These are phyloP conservation scores for Dactylis glomerata DNA, from an alignment of 176 grass and related monocot species.

Conservation along the genomic window DNA sequence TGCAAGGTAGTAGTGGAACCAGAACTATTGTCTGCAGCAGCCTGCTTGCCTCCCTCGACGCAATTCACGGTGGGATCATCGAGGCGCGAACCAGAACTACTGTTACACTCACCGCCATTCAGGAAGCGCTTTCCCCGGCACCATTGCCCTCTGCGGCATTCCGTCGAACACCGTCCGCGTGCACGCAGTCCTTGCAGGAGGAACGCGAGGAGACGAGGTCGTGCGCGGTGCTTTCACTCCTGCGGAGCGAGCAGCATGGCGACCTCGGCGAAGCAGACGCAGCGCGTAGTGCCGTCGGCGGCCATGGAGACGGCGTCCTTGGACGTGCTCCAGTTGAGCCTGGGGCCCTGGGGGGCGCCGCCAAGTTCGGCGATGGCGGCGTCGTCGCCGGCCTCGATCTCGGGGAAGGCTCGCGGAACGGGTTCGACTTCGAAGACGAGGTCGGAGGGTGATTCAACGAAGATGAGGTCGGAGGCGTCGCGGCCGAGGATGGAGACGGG, in stretches of 20 bases:
- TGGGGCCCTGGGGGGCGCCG: slow-evolving; percentile 62
- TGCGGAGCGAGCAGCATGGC: slow-evolving; percentile 73
- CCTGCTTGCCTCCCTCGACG: background rate
- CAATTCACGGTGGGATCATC: background rate
- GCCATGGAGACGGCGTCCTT: slow-evolving; percentile 86
- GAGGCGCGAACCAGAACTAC: background rate
- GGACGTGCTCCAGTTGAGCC: slow-evolving; percentile 87
- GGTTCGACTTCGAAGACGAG: slow-evolving; percentile 5
- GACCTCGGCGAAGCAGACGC: slow-evolving; percentile 70
- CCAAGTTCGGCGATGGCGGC: slow-evolving; percentile 57
- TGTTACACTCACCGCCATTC: background rate
- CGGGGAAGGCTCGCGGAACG: slow-evolving; percentile 56
- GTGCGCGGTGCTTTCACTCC: slow-evolving; percentile 66
- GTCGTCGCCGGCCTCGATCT: slow-evolving; percentile 66
- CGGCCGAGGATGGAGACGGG: slow-evolving; percentile 59
- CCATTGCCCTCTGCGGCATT: background rate
- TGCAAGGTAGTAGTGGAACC: slow-evolving; percentile 66
- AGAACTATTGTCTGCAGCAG: background rate
- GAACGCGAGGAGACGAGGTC: slow-evolving; percentile 42
- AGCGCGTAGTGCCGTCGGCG: slow-evolving; percentile 52
- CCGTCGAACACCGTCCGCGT: slow-evolving; percentile 1
- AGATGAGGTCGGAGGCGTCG: slow-evolving; percentile 31
- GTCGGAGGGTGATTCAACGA: slow-evolving; percentile 10
- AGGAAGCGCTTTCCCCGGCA: background rate
- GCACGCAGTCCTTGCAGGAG: slow-evolving; percentile 38